A percentile compares a stretch with the other conserved stretches of the same genome.
phyloP scores from a whole-genome alignment of 495 filamentous ascomycete species.

The Aspergillus wentii region DNA sequence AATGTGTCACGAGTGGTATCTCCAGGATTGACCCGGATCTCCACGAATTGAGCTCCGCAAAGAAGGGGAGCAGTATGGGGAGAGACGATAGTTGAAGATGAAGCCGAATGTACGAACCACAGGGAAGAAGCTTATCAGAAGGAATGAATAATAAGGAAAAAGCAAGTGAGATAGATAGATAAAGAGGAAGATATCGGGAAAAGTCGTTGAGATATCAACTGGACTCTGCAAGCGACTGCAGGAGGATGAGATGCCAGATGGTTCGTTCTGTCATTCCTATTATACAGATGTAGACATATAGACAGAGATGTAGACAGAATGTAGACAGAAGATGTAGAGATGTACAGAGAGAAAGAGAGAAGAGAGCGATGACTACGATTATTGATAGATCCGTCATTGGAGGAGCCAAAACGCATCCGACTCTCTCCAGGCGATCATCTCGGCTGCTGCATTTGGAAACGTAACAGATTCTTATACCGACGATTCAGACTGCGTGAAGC shows the following conservation, averaged over 20 bases:
- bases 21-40: too few relatives aligned
- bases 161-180: conserved; percentile 2
- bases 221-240: conserved; percentile 20
- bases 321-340: conserved; percentile 1
- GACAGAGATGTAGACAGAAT: not conserved
- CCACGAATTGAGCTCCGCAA: too few relatives aligned
- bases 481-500: too few relatives aligned
- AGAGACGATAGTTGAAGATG: conserved; percentile 1
- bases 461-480: conserved; percentile 26
- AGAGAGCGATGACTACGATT: not conserved
- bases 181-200: conserved; percentile 2
- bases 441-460: conserved; percentile 25
- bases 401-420: conserved; percentile 10
- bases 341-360: not conserved
- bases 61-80: too few relatives aligned
- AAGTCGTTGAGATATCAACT: conserved; percentile 4
- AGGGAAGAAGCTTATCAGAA: conserved; percentile 24
- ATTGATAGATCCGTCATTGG: conserved; percentile 10
- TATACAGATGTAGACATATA: not conserved
- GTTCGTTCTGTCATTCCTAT: conserved; percentile 29
- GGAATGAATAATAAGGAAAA: not conserved
- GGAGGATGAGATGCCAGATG: conserved; percentile 25
- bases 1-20: too few relatives aligned
- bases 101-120: conserved; percentile 13
- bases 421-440: too few relatives aligned